Evolutionary conservation across 2,329 filamentous ascomycete genomes (phyloP), one percentile per base, ranked within the genome.

Genomic region (Calonectria fujianensis): DNA sequence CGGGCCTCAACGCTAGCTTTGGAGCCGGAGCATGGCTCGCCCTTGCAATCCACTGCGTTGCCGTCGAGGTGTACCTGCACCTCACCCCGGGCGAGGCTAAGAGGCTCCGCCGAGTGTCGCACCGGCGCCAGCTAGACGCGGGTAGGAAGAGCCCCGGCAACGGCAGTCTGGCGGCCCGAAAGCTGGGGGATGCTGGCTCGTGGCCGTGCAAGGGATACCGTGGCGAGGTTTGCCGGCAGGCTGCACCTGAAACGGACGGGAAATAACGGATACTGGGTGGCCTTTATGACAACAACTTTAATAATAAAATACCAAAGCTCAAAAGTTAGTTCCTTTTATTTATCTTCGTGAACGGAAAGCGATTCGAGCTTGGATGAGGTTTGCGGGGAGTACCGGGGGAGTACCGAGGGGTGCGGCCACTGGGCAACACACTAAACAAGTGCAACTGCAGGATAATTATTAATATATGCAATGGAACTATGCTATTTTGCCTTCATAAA

Each of bases 61-160:
- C 85, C 0, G 83, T 88, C 0, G 89, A 91, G 80, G 48, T 89
- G 1, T 77, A 92, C 83, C 82, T 92, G 29, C 83, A 81, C 3
- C 80, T 91, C 27, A 93, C 91, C 0, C 89, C 90, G 0, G 85
- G 81, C 16, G 91, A 93, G 77, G 83, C 84, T 1, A 85, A 91
- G 57, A 84, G 91, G 8, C 82, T 93, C 61, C 86, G 91, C 14
- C 84, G 86, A n/a, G 85, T 92, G 1, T 90, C 88, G 8, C 91
- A 90, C 77, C 87, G 91, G 79, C 85, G 87, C 54, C 91, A 93
- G 77, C 75, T 91, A 9, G 89, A 90, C 75, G 87, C 88, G 7
- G 90, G 90, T 0, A 86, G 89, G 82, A 85, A 80, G 54, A 84
- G 86, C n/a, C 87, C 90, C 0, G 89, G 88, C 0, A 85, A 85